A percentile compares a stretch with the other conserved stretches of the same genome.
These are phyloP conservation scores for Phellinidium pouzarii DNA, from an alignment of 1,284 basidiomycete species.

Conservation along the genomic window DNA sequence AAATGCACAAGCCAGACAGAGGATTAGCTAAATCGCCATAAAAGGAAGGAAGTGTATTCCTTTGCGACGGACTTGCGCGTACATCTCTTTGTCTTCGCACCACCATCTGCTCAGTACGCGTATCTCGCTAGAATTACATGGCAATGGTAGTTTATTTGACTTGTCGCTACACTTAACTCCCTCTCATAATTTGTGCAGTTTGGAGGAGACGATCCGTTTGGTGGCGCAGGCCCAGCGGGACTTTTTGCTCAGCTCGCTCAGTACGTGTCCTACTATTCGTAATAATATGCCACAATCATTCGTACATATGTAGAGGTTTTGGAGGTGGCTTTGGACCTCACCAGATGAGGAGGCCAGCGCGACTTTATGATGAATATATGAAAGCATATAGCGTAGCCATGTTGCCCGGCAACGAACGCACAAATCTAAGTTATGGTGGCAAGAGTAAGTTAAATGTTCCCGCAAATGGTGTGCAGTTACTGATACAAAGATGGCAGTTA, in stretches of 20 bases:
- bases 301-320: constrained; percentile 41
- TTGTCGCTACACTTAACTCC: background rate
- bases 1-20: background rate
- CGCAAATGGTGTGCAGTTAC: constrained; percentile 15
- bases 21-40: background rate
- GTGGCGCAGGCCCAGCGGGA: constrained; percentile 35
- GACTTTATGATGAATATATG: constrained; percentile 74
- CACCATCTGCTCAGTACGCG: constrained; percentile 3
- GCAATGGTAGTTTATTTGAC: background rate
- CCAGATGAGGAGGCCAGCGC: constrained; percentile 43
- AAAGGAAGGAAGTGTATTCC: constrained; percentile 2
- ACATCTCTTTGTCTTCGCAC: constrained; percentile 11
- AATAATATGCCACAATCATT: constrained; percentile 17
- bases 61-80: constrained; percentile 12
- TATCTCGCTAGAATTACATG: background rate
- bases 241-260: constrained; percentile 60
- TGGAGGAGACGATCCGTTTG: constrained; percentile 47
- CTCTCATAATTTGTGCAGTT: constrained; percentile 30
- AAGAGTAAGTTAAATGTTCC: constrained; percentile 70
- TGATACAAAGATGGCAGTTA: constrained; percentile 48
- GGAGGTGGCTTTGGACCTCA: constrained; percentile 39
- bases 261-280: constrained; percentile 30
- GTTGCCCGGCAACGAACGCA: constrained; percentile 74
- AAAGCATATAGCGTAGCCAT: constrained; percentile 84
- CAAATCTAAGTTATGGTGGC: constrained; percentile 91